phyloP scores from a whole-genome alignment of 371 early-diverging fungal species.

The Mucor lusitanicus region DNA sequence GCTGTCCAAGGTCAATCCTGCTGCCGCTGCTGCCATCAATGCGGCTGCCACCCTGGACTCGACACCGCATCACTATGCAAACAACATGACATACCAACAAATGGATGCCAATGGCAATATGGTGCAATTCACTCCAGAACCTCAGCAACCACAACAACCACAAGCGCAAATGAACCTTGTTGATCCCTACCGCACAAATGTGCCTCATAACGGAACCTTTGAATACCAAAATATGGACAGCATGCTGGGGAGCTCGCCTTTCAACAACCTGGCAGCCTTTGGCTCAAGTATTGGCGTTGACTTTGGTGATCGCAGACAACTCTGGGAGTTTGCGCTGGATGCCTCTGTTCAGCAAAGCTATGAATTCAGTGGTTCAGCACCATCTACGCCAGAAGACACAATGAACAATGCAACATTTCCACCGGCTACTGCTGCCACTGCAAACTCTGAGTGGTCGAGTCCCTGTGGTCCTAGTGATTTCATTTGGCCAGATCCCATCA shows the following conservation, averaged over 20 bases:
- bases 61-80: not conserved
- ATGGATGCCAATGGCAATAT: not conserved
- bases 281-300: constrained; percentile 9
- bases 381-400: constrained; percentile 11
- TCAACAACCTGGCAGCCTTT: not conserved
- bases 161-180: not conserved
- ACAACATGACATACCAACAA: not conserved
- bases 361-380: not conserved
- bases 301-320: constrained; percentile 10
- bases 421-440: not conserved
- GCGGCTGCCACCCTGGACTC: not conserved
- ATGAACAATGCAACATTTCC: not conserved
- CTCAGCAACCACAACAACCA: not conserved
- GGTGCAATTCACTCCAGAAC: not conserved
- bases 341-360: not conserved
- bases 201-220: not conserved
- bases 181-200: not conserved
- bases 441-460: not conserved
- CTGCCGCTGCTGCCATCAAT: not conserved
- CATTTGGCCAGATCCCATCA: not conserved
- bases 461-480: not conserved
- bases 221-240: not conserved
- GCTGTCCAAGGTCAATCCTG: not conserved
- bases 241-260: not conserved
- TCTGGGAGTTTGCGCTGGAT: constrained; percentile 12